A percentile compares a stretch with the other conserved stretches of the same genome.
Conservation (phyloP, 2,329 filamentous ascomycete genomes). For the Paecilomyces sp. region DNA sequence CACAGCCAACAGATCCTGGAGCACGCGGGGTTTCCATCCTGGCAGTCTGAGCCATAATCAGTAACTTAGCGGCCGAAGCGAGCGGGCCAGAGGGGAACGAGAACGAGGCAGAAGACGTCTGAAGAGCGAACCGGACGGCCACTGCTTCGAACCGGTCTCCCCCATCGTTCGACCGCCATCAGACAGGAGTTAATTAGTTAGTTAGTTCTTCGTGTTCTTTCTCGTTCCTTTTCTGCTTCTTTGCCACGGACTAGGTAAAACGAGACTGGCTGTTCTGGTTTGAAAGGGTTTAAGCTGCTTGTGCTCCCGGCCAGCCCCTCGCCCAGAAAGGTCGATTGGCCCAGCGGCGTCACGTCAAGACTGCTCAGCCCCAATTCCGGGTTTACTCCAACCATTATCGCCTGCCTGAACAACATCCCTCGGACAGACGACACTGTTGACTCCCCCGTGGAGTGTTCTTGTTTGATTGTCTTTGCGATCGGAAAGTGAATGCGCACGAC, state of each 20-base stretch:
- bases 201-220: neutral
- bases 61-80: neutral
- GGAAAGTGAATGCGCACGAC: slow-evolving; percentile 27
- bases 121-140: neutral
- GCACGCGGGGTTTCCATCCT: neutral
- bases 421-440: neutral
- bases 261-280: neutral
- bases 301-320: slow-evolving; percentile 1
- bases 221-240: neutral
- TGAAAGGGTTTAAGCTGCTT: slow-evolving; percentile 1
- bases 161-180: neutral
- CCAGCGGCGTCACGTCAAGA: slow-evolving; percentile 5
- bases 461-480: neutral
- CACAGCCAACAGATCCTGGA: neutral
- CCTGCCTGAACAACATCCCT: neutral
- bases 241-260: neutral
- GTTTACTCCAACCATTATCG: neutral
- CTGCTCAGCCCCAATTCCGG: slow-evolving; percentile 4
- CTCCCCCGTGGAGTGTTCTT: neutral
- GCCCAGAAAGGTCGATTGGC: slow-evolving; percentile 2
- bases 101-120: neutral
- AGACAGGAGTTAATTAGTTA: neutral
- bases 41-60: neutral
- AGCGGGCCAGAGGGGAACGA: neutral
- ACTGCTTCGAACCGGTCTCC: neutral